These are phyloP conservation scores for Tolypocladium album DNA, from an alignment of 2,329 filamentous ascomycete genomes.

Conservation along the genomic window DNA sequence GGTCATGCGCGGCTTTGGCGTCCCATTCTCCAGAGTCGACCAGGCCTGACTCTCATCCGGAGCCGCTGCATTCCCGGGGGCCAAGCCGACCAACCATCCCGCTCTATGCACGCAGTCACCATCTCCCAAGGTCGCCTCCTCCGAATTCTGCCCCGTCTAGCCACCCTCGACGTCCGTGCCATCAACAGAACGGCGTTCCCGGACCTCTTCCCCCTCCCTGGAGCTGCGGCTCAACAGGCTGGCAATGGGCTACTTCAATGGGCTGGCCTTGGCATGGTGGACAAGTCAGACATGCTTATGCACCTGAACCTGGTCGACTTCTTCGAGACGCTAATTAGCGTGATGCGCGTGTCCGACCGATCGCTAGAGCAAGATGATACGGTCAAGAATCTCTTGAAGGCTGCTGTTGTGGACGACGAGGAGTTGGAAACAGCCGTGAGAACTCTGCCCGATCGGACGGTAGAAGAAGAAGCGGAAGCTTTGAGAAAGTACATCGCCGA, in stretches of 20 bases:
- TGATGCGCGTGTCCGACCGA: conserved; percentile 31
- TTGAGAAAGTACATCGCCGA: conserved; percentile 33
- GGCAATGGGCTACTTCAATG: conserved; percentile 37
- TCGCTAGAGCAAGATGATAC: conserved; percentile 22
- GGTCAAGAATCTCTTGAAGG: conserved; percentile 27
- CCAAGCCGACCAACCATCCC: conserved; percentile 10
- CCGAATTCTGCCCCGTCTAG: conserved; percentile 38
- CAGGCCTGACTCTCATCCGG: conserved; percentile 34
- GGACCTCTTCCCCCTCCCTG: conserved; percentile 17
- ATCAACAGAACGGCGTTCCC: conserved; percentile 26
- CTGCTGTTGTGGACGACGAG: conserved; percentile 28
- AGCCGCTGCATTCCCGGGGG: conserved; percentile 18
- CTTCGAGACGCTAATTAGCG: conserved; percentile 37
- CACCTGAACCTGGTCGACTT: conserved; percentile 41
- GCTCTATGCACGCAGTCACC: conserved; percentile 27
- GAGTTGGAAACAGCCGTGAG: conserved; percentile 26
- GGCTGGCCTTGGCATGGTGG: conserved; percentile 40
- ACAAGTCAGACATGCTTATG: conserved; percentile 37
- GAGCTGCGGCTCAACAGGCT: conserved; percentile 7
- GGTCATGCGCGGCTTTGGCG: conserved; percentile 45
- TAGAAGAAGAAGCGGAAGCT: conserved; percentile 39
- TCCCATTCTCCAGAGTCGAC: conserved; percentile 34
- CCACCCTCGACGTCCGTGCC: conserved; percentile 31
- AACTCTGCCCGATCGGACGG: conserved; percentile 34
- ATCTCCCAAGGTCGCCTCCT: conserved; percentile 43